Evolutionary conservation across 2,329 filamentous ascomycete species (phyloP), one percentile per base, ranked within the genome.

Genomic region (Plectosphaerella cucumerina): DNA sequence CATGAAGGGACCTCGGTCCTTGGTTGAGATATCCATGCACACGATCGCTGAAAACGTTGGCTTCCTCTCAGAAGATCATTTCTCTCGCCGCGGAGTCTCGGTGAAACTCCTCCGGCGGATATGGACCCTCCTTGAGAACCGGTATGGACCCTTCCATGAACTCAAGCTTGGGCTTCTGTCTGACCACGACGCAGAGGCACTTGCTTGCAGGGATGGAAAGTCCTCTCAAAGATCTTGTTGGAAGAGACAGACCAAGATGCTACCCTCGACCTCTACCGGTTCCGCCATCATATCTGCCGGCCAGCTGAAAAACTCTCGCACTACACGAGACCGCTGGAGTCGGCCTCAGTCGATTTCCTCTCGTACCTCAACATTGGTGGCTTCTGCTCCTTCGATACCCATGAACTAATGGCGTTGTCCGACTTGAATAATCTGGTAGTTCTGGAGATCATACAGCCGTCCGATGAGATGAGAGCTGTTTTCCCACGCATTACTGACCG

Each of bases 361-460:
- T 63, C 70, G 1, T 69, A 73, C 44, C 59, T 76, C 1, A 66
- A 66, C 50, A 66, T 76, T 47, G 68, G 67, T 21, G 66, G 67
- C 5, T 61, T 63, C 11, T 70, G 65, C 33, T 49, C 55, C 3
- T 71, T 74, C 44, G 57, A 50, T 5, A 64, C 65, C 1, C 59
- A 64, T 18, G 73, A 78, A 47, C 57, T 79, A 23, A 53, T 77
- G 2, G 59, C 58, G 17, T 61, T 80, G 31, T 57, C 72, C 0
- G 58, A 67, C 4, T 64, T 79, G 55, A 68, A 64, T 23, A 80
- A 78, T 47, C 68, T 80, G 5, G 75, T 70, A 9, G 66, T 74
- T 3, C 66, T 80, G 12, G 74, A 78, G 58, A 65, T 80, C 20
- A 63, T 76, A 14, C 67, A 75, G 52, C 69, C 70, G 1, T 55